These are phyloP conservation scores for Silene vulgaris DNA, from an alignment of 179 eudicot genomes.

Conservation along the genomic window DNA sequence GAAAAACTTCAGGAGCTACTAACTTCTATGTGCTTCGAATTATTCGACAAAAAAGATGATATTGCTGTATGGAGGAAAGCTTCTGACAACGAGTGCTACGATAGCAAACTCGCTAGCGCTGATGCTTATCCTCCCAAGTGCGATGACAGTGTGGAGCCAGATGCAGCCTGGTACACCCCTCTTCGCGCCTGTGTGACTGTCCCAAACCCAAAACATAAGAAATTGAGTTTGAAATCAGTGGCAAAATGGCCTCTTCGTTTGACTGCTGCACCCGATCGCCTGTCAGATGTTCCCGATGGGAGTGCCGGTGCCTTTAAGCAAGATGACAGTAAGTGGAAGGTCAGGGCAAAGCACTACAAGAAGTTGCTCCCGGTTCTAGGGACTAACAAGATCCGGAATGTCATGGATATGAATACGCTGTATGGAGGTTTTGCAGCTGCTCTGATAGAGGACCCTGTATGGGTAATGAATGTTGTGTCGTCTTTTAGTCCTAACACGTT, in stretches of 20 bases:
- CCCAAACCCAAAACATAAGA: constrained; percentile 52
- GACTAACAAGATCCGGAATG: constrained; percentile 63
- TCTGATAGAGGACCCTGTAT: constrained; percentile 57
- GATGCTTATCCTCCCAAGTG: constrained; percentile 72
- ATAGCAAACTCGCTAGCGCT: constrained; percentile 40
- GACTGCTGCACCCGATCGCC: constrained; percentile 51
- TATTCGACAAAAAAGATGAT: constrained; percentile 64
- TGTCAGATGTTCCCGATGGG: constrained; percentile 49
- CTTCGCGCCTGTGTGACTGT: constrained; percentile 65
- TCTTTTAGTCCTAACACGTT: constrained; percentile 58
- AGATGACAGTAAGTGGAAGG: constrained; percentile 66
- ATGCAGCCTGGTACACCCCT: constrained; percentile 84
- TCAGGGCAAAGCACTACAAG: constrained; percentile 61
- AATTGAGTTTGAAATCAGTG: constrained; percentile 35
- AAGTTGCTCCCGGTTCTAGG: constrained; percentile 59
- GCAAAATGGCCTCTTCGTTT: constrained; percentile 69
- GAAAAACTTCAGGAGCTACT: constrained; percentile 59
- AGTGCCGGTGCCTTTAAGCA: constrained; percentile 47
- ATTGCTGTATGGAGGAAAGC: constrained; percentile 81
- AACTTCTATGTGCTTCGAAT: constrained; percentile 65
- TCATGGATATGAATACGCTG: constrained; percentile 78
- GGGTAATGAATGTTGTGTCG: constrained; percentile 93
- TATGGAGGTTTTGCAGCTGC: constrained; percentile 86
- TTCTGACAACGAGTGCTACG: constrained; percentile 52
- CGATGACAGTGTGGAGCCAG: constrained; percentile 69